Base-by-base conservation (phyloP, 2,329 filamentous ascomycete species). In the Colletotrichum godetiae region DNA sequence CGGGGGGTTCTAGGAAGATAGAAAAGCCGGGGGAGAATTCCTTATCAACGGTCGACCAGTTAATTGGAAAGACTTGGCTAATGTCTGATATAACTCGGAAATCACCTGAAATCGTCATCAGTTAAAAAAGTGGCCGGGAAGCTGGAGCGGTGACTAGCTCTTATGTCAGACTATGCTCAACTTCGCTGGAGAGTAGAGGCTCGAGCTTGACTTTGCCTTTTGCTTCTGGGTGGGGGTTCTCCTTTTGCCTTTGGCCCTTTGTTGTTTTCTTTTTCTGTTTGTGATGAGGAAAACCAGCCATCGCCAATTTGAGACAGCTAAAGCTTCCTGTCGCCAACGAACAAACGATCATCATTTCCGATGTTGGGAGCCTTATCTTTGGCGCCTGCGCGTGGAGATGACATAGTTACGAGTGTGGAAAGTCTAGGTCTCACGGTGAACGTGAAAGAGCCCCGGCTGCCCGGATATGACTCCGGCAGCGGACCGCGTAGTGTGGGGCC, bases 381-480 rank as follows among this genome's bases (percentile, higher is more conserved):
- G 42, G 42, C 42, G 42, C 42, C 42, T 22, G 42, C 19, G 42
- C 19, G 8, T 49, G 8, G 19, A 11, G 42, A 49, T 49, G 42
- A 46, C 53, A 33, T 58, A 27, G 24, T 61, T 27, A 46, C 15
- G 35, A 37, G 46, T 5, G n/a, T 57, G 19, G 22, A 49, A 49
- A 57, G 35, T 42, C 35, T 42, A 52, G 35, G 37, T 59, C 37
- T 24, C 37, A 13, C 27, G 46, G 15, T 19, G 29, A 42, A 42
- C 24, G 53, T 59, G 27, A 49, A 56, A 22, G 33, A 46, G 24
- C 12, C 22, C 46, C 70, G 70, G 67, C 64, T n/a, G 35, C 31
- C 46, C 70, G 70, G 67, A 65, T 27, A 52, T 56, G 60, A 60
- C 55, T 52, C 67, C 70, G 70, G 70, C 35, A 46, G 49, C 27